These are phyloP conservation scores for Dentiscutata heterogama DNA, from an alignment of 371 early-diverging fungal genomes.

Conservation along the genomic window DNA sequence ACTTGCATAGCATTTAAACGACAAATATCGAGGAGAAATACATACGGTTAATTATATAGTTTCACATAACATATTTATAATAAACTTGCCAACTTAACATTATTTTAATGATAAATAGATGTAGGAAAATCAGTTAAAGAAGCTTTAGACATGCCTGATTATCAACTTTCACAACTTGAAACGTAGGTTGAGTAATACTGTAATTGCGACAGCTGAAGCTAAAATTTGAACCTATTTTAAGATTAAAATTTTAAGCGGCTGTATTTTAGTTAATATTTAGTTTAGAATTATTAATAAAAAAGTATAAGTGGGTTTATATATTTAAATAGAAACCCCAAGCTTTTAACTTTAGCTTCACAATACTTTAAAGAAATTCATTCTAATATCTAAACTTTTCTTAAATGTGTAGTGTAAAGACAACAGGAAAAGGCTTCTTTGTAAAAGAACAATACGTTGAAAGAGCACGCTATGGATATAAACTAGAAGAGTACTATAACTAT, in stretches of 20 bases:
- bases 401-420: conserved; percentile 1
- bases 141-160: background rate
- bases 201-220: too few species aligned
- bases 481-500: conserved; percentile 14
- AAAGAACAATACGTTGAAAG: background rate
- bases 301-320: too few species aligned
- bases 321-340: too few species aligned
- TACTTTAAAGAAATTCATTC: too few species aligned
- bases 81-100: too few species aligned
- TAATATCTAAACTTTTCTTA: too few species aligned
- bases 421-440: conserved; percentile 20
- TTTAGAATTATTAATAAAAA: too few species aligned
- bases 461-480: background rate
- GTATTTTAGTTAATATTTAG: too few species aligned
- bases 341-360: too few species aligned
- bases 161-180: background rate
- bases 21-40: background rate
- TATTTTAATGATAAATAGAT: background rate
- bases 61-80: too few species aligned
- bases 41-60: background rate
- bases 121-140: background rate
- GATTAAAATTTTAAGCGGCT: too few species aligned
- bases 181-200: conserved; percentile 16
- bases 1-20: background rate
- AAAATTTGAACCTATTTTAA: too few species aligned